These are phyloP conservation scores for Suillus fuscotomentosus DNA, from an alignment of 768 basidiomycete species.

Conservation along the genomic window DNA sequence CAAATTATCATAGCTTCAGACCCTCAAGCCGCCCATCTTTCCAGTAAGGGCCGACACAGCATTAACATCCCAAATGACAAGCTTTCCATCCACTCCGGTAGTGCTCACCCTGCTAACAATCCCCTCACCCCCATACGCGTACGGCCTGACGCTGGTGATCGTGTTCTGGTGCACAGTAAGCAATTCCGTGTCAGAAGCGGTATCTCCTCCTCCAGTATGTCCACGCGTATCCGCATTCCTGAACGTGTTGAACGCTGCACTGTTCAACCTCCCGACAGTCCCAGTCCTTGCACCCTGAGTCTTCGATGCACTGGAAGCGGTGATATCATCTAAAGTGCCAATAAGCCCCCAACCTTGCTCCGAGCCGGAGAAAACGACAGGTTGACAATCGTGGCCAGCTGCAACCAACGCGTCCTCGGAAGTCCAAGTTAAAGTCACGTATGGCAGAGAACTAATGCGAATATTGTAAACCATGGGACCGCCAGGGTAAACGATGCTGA, in stretches of 20 bases:
- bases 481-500: constrained; percentile 89
- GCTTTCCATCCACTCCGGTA: constrained; percentile 88
- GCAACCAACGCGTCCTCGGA: constrained; percentile 81
- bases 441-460: constrained; percentile 75
- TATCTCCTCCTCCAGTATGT: constrained; percentile 31
- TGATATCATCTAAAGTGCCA: constrained; percentile 86
- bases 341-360: constrained; percentile 74
- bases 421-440: constrained; percentile 84
- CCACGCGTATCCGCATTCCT: constrained; percentile 84
- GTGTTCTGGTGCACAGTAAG: constrained; percentile 97
- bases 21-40: constrained; percentile 48
- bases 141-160: constrained; percentile 87
- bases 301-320: constrained; percentile 32
- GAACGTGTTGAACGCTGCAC: constrained; percentile 93
- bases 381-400: constrained; percentile 98
- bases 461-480: constrained; percentile 73
- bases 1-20: constrained; percentile 27
- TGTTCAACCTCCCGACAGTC: constrained; percentile 76
- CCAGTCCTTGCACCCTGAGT: constrained; percentile 42
- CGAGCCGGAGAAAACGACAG: constrained; percentile 78
- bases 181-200: constrained; percentile 65
- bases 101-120: constrained; percentile 80
- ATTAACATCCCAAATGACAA: constrained; percentile 88
- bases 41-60: constrained; percentile 51
- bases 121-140: constrained; percentile 51